Percentiles rank a stretch among this genome's conserved stretches.
Conservation (phyloP, 2,329 filamentous ascomycete species). For the Metarhizium anisopliae region DNA sequence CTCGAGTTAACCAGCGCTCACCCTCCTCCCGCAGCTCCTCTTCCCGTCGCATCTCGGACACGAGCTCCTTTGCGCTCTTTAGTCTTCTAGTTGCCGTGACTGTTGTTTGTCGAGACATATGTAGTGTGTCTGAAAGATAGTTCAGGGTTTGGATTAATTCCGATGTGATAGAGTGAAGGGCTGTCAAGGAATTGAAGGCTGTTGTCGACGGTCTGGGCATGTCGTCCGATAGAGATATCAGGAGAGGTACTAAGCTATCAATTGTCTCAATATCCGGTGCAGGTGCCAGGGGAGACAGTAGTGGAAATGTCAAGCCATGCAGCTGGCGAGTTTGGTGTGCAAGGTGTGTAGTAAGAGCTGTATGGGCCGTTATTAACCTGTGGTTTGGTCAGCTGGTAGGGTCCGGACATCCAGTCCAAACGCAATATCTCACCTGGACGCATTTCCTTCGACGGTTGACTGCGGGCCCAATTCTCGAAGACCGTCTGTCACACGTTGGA, state of each 20-base stretch:
- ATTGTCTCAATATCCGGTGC: slow-evolving; percentile 56
- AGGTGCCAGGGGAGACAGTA: slow-evolving; percentile 60
- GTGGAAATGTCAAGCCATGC: slow-evolving; percentile 61
- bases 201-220: slow-evolving; percentile 57
- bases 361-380: slow-evolving; percentile 68
- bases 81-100: slow-evolving; percentile 72
- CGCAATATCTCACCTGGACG: slow-evolving; percentile 48
- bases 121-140: slow-evolving; percentile 80
- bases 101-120: slow-evolving; percentile 87
- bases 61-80: slow-evolving; percentile 73
- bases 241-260: slow-evolving; percentile 59
- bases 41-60: slow-evolving; percentile 76
- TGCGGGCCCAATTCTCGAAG: slow-evolving; percentile 66
- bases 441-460: slow-evolving; percentile 61
- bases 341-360: slow-evolving; percentile 65
- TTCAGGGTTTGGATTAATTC: slow-evolving; percentile 74
- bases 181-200: slow-evolving; percentile 56
- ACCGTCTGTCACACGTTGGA: slow-evolving; percentile 59
- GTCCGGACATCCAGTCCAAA: neutral
- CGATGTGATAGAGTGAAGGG: slow-evolving; percentile 60
- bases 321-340: slow-evolving; percentile 67
- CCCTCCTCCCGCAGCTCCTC: slow-evolving; percentile 77
- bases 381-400: neutral
- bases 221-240: slow-evolving; percentile 53
- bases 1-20: slow-evolving; percentile 68